These are phyloP conservation scores for Pestalotiopsis sp. DNA, from an alignment of 2,329 filamentous ascomycete genomes.

Conservation along the genomic window DNA sequence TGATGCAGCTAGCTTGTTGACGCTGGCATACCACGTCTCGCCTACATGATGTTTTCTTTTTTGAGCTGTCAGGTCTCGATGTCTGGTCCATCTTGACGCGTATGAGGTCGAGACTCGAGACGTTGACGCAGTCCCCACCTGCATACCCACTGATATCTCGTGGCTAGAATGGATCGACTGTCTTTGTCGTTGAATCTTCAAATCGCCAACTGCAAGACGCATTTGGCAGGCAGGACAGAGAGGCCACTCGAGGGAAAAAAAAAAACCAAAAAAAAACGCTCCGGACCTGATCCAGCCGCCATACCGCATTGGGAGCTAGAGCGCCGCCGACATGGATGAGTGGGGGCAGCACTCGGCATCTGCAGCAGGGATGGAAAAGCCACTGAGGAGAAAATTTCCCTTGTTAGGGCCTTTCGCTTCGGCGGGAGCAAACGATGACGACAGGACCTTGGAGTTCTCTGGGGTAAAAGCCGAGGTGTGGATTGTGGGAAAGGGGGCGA, in stretches of 20 bases:
- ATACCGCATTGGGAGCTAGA: not conserved
- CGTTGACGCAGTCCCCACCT: not conserved
- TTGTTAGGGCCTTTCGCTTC: not conserved
- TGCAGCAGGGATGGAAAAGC: conserved; percentile 2
- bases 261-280: not conserved
- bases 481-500: not conserved
- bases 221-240: not conserved
- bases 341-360: conserved; percentile 11
- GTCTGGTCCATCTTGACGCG: not conserved
- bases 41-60: not conserved
- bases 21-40: not conserved
- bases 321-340: not conserved
- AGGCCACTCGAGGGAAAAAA: not conserved
- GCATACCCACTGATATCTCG: not conserved
- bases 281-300: conserved; percentile 8
- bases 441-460: not conserved
- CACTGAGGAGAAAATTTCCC: not conserved
- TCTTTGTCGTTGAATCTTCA: conserved; percentile 18
- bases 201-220: not conserved
- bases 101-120: not conserved
- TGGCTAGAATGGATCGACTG: not conserved
- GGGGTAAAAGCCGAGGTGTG: conserved; percentile 4
- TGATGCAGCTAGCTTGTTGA: not conserved
- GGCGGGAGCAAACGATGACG: not conserved
- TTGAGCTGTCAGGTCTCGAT: not conserved